Evolutionary conservation across 2,329 filamentous ascomycete genomes (phyloP), one percentile per base, ranked within the genome.

Genomic region (Monosporascus sp.): DNA sequence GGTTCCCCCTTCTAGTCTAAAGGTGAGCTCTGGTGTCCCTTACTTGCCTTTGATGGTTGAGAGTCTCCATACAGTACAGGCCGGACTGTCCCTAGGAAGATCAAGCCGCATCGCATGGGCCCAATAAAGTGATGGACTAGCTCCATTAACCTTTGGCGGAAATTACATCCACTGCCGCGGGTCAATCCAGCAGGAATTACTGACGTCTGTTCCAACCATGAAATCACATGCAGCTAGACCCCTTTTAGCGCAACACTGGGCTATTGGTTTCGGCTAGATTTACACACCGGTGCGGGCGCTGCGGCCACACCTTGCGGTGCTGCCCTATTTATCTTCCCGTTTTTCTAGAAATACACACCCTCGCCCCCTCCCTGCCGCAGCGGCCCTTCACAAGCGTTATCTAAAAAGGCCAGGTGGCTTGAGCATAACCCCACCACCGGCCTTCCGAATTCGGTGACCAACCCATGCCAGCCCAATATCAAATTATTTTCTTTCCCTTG

Each of bases 161-260:
- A 58, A 65, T 65, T 71, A 68, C 62, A 61, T 52, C 67, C 68
- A 70, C 66, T 63, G 60, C 66, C 64, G 61, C 59, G 68, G 68
- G 68, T 71, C 66, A 57, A 58, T 63, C 65, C 64, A 70, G 56
- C 55, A 56, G 45, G 51, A 44, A 27, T 19, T 5, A 44, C 22
- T 44, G 41, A 20, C 20, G 20, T 44, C 41, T 24, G n/a, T 44
- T 44, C 20, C 20, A 20, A 41, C 9, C 38, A 4, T 20, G 17
- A 20, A 40, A 8, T 41, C 38, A 3, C 9, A 41, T 41, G 38
- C 38, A 41, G 17, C 19, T 3, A 19, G 38, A 17, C 8, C 17
- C 17, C 7, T 19, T 8, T 17, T 41, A 20, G 38, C 38, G 38
- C 6, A 8, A 20, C 20, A 26, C 41, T 26, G 41, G 41, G 20